Evolutionary conservation across 108 stramenopile species (phyloP), one percentile per base, ranked within the genome.

Genomic region (Thalassiosira profunda): DNA sequence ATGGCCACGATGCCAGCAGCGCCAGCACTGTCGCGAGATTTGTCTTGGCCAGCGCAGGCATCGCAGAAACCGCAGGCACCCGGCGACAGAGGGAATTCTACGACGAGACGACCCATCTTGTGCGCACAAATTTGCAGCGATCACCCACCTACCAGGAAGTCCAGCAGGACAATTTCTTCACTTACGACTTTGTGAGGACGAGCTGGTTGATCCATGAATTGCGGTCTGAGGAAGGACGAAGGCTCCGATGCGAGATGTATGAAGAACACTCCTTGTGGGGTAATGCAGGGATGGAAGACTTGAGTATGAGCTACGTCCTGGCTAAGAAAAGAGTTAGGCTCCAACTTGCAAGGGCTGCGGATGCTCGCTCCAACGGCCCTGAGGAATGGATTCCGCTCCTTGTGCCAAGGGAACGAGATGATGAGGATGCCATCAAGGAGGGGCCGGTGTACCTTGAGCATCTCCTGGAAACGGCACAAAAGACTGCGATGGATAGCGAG

Each of bases 191-290:
- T 57, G 28, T 85, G 11, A 49, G 68, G 17, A 53, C 78, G 0
- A 55, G 60, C 18, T 71, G 85, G 59, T 33, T 92, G 58, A 58
- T 92, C 28, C 86, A 92, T 38, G 76, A 86, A 49, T 76, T 74
- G 36, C 67, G 66, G 38, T 56, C 55, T 35, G 67, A 57, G 46
- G 80, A 57, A 41, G 83, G 64, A 20, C 77, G 55, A 12, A 53
- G 69, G 38, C 84, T 85, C 18, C 88, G 88, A 18, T 92, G 91
- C 43, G 83, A 86, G 75, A 86, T 88, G 86, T 89, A 86, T 45
- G 84, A 92, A 56, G 91, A 92, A 54, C 86, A 89, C 41, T 30
- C 81, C 8, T 63, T 73, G 58, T 92, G 91, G 91, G 79, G 86
- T 15, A 79, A 76, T 23, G 62, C 47, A 26, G 54, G 72, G 6